Evolutionary conservation across 306 rosid species (phyloP).

Genomic region (Elaeagnus macrophylla): DNA sequence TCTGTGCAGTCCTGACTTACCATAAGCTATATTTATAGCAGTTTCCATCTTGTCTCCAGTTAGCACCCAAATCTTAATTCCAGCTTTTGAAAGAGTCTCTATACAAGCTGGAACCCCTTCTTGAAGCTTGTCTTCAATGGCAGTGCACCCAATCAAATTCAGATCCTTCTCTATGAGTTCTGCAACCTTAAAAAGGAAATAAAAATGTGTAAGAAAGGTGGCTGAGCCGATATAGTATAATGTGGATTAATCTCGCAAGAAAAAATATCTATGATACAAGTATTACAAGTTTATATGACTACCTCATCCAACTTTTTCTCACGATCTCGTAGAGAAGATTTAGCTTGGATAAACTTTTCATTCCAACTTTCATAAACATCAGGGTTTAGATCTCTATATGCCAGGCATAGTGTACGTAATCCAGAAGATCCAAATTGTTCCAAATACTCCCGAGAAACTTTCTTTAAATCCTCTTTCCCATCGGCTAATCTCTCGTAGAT

Average conservation of each 20-base stretch:
- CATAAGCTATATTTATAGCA: slow-evolving; percentile 95
- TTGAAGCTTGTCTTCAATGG: slow-evolving; percentile 98
- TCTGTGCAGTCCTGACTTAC: slow-evolving; percentile 34
- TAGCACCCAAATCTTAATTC: slow-evolving; percentile 93
- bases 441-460: slow-evolving; percentile 64
- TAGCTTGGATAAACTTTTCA: slow-evolving; percentile 86
- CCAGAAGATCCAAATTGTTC: slow-evolving; percentile 87
- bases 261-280: too few species aligned
- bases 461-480: slow-evolving; percentile 49
- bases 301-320: slow-evolving; percentile 98
- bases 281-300: slow-evolving; percentile 7
- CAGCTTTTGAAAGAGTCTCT: slow-evolving; percentile 89
- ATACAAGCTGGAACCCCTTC: slow-evolving; percentile 96
- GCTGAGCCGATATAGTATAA: too few species aligned
- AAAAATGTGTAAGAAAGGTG: too few species aligned
- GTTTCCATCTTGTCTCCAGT: slow-evolving; percentile 99
- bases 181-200: slow-evolving; percentile 39
- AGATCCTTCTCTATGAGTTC: slow-evolving; percentile 87
- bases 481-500: slow-evolving; percentile 72
- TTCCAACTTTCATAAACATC: slow-evolving; percentile 84
- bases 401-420: slow-evolving; percentile 87
- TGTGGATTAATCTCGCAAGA: too few species aligned
- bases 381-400: slow-evolving; percentile 72
- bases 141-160: slow-evolving; percentile 84
- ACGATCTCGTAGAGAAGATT: slow-evolving; percentile 83